phyloP scores from a whole-genome alignment of 108 stramenopile species.

The Discostella pseudostelligera region DNA sequence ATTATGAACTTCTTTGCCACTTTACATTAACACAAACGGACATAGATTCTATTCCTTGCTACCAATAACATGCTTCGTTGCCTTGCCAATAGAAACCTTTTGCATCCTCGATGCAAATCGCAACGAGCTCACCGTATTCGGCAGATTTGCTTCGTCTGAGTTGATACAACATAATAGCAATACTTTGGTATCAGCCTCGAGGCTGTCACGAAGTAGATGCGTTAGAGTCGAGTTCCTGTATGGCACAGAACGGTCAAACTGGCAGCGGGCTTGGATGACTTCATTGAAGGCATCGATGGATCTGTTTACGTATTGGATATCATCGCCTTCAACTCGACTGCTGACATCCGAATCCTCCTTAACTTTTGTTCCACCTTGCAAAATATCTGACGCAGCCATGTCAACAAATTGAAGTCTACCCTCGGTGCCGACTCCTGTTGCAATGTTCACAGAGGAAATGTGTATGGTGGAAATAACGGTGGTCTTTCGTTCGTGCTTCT shows the following conservation, averaged over 20 bases:
- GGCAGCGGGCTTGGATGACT: slow-evolving; percentile 67
- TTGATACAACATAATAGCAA: slow-evolving; percentile 74
- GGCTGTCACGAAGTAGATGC: slow-evolving; percentile 76
- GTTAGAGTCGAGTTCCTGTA: slow-evolving; percentile 86
- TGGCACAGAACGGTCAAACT: slow-evolving; percentile 74
- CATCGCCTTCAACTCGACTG: slow-evolving; percentile 25
- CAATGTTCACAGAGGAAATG: slow-evolving; percentile 68
- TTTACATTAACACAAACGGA: no score
- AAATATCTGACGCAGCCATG: slow-evolving; percentile 69
- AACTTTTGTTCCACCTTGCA: slow-evolving; percentile 17
- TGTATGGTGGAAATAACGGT: slow-evolving; percentile 75
- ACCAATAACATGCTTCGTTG: slow-evolving; percentile 66
- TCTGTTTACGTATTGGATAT: slow-evolving; percentile 64
- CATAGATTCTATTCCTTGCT: slow-evolving; percentile 36
- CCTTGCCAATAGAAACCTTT: slow-evolving; percentile 73
- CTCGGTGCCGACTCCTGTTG: slow-evolving; percentile 64
- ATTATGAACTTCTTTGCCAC: no score
- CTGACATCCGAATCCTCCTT: slow-evolving; percentile 14
- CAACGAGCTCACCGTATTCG: slow-evolving; percentile 64
- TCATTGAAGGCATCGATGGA: slow-evolving; percentile 69
- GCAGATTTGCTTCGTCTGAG: slow-evolving; percentile 56
- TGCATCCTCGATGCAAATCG: slow-evolving; percentile 63
- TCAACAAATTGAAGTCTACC: slow-evolving; percentile 86
- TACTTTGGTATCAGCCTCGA: slow-evolving; percentile 83
- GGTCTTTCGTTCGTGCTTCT: slow-evolving; percentile 34